Conservation (phyloP, 768 basidiomycete genomes). For the Collybiopsis luxurians region DNA sequence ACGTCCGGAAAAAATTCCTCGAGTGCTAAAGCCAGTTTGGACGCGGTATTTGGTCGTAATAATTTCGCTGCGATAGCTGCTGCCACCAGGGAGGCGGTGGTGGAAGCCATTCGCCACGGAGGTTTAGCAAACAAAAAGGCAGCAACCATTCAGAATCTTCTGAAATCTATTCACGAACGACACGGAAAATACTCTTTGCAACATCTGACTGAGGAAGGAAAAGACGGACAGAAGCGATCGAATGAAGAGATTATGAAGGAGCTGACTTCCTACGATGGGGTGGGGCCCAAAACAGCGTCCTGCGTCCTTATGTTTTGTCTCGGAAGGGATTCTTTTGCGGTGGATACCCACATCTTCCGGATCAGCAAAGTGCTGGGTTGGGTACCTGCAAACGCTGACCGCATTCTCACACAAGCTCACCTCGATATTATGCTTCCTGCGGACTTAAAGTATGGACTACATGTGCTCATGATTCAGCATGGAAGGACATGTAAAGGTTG, state of each 20-base stretch:
- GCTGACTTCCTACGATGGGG: slow-evolving; percentile 53
- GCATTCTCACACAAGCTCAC: slow-evolving; percentile 55
- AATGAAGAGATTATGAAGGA: slow-evolving; percentile 56
- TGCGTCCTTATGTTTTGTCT: slow-evolving; percentile 62
- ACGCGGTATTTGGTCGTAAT: slow-evolving; percentile 46
- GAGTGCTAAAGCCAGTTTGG: slow-evolving; percentile 46
- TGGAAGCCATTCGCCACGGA: slow-evolving; percentile 48
- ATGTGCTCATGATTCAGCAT: slow-evolving; percentile 58
- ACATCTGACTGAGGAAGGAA: slow-evolving; percentile 35
- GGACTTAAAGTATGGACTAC: slow-evolving; percentile 54
- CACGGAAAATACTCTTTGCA: slow-evolving; percentile 58
- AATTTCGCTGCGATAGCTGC: slow-evolving; percentile 47
- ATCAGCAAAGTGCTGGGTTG: slow-evolving; percentile 49
- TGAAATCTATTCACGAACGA: slow-evolving; percentile 38
- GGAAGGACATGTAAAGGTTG: slow-evolving; percentile 55
- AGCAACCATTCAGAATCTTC: slow-evolving; percentile 47
- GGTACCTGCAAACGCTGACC: slow-evolving; percentile 45
- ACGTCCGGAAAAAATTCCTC: slow-evolving; percentile 50
- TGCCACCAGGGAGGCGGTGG: slow-evolving; percentile 40
- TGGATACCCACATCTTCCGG: slow-evolving; percentile 63
- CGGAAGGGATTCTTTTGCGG: slow-evolving; percentile 58
- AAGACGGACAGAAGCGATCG: slow-evolving; percentile 23
- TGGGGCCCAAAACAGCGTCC: slow-evolving; percentile 63
- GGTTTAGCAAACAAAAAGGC: slow-evolving; percentile 64
- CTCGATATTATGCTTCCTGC: slow-evolving; percentile 49